These are phyloP conservation scores for Fusarium redolens DNA, from an alignment of 2,329 filamentous ascomycete species.

Conservation along the genomic window DNA sequence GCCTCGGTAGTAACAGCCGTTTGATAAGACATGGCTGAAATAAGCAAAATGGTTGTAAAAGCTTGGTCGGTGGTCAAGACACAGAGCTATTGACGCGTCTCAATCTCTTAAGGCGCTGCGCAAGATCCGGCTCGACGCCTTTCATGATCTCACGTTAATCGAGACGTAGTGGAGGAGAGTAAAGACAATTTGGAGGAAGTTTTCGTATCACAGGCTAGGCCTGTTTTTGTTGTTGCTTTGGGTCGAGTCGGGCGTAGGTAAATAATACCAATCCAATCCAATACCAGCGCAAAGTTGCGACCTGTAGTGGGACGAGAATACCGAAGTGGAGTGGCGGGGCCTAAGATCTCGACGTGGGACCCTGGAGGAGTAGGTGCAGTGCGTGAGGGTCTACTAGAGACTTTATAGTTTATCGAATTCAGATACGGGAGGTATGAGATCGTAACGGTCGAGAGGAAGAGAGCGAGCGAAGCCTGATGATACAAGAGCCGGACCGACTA, in stretches of 20 bases:
- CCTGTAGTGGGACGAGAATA: conserved; percentile 40
- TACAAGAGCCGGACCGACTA: conserved; percentile 35
- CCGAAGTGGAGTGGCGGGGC: conserved; percentile 30
- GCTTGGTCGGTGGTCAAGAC: conserved; percentile 35
- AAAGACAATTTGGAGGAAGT: not conserved
- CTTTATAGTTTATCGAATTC: conserved; percentile 19
- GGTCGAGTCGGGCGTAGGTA: conserved; percentile 1
- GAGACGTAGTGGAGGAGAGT: conserved; percentile 18
- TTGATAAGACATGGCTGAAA: conserved; percentile 42
- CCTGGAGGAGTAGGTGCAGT: conserved; percentile 25
- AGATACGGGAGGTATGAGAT: conserved; percentile 1
- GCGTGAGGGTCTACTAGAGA: conserved; percentile 5
- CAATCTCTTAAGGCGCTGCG: conserved; percentile 44
- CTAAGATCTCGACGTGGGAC: conserved; percentile 41
- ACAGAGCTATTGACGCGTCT: conserved; percentile 42
- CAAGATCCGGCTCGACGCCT: conserved; percentile 39
- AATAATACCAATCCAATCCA: conserved; percentile 6
- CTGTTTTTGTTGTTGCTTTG: conserved; percentile 35
- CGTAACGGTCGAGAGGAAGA: conserved; percentile 27
- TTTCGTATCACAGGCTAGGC: conserved; percentile 27
- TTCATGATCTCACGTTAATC: conserved; percentile 45
- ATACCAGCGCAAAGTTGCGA: conserved; percentile 41
- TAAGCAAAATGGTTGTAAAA: not conserved
- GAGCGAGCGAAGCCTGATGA: not conserved
- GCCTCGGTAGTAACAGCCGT: conserved; percentile 37